A percentile compares a stretch with the other conserved stretches of the same genome.
phyloP scores from a whole-genome alignment of 345 rosid species.

The Chamaenerion angustifolium region DNA sequence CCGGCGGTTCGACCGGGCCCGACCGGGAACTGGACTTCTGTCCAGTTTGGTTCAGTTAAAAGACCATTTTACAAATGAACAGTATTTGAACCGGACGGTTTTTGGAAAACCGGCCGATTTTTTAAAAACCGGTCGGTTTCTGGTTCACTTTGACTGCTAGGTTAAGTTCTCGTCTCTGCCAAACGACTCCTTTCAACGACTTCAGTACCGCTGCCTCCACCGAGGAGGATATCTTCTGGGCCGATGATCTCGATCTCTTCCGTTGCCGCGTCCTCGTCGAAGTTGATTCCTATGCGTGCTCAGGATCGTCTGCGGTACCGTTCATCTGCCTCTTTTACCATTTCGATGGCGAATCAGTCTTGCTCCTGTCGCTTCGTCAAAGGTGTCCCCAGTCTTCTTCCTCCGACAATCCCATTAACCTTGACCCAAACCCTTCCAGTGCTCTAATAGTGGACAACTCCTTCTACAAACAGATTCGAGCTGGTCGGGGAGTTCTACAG shows the following conservation, averaged over 20 bases:
- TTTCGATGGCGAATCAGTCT: constrained; percentile 5
- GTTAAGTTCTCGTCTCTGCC: too few species aligned
- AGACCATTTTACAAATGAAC: too few species aligned
- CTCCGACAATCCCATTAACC: constrained; percentile 10
- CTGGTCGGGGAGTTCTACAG: constrained; percentile 27
- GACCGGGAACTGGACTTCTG: too few species aligned
- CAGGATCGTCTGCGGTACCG: constrained; percentile 8
- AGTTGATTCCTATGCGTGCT: constrained; percentile 19
- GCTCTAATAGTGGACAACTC: constrained; percentile 32
- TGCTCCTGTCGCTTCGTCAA: constrained; percentile 11
- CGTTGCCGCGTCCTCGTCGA: constrained; percentile 14
- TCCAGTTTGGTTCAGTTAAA: too few species aligned
- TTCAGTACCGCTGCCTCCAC: neutral
- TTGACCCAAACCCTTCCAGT: constrained; percentile 30
- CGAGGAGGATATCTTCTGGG: constrained; percentile 25
- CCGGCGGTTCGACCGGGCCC: too few species aligned
- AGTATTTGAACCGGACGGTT: too few species aligned
- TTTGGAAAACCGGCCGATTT: too few species aligned
- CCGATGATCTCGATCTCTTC: constrained; percentile 9
- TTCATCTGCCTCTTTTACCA: neutral
- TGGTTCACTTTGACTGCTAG: too few species aligned
- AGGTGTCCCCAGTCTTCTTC: constrained; percentile 12
- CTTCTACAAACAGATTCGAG: constrained; percentile 26
- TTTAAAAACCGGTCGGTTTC: too few species aligned
- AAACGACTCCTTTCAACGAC: neutral